Base-by-base conservation (phyloP, 495 filamentous ascomycete genomes). In the Xylaria scruposa region DNA sequence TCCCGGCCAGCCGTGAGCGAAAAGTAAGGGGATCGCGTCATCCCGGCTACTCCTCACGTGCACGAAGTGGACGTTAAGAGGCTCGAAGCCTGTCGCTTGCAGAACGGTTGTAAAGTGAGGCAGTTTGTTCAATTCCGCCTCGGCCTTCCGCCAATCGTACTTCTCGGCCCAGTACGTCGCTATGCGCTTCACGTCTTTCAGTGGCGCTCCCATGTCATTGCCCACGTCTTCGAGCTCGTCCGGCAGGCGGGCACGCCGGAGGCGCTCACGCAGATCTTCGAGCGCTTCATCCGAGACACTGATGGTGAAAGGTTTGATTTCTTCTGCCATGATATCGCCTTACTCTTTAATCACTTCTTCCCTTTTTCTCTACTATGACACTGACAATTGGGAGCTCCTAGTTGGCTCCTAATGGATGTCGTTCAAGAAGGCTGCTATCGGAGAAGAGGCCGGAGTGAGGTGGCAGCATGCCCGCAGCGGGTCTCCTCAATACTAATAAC, bases 1-100 rank as follows among this genome's bases (percentile, higher is more conserved):
- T 6, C 90, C 90, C 1, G 90, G 90, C 89, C 89, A 90, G 10
- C 88, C 88, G 76, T 90, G 88, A 44, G 82, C 64, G 61, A 90
- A 89, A 2, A 90, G 73, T 44, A 90, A 66, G 3, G 88, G 88
- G 64, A 90, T 82, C 0, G 86, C 86, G 47, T 80, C 81, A 12
- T 78, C 68, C 24, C 76, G 81, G 24, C 71, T 61, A 44, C 83
- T 85, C 40, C 76, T 78, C 75, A 87, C 81, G 75, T 90, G 86
- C 64, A 88, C 75, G 60, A 85, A 85, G 70, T 85, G 83, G 0
- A 85, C 75, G 36, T 83, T 80, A 15, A 88, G 72, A 4, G 83
- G 76, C 56, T 78, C 81, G 66, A 77, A 79, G 6, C 78, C 79
- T 1, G 78, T 76, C 7, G 81, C 79, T 8, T 77, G 71, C 26